Evolutionary conservation across 352 stramenopile genomes (phyloP).

Genomic region (Plasmopara muralis): DNA sequence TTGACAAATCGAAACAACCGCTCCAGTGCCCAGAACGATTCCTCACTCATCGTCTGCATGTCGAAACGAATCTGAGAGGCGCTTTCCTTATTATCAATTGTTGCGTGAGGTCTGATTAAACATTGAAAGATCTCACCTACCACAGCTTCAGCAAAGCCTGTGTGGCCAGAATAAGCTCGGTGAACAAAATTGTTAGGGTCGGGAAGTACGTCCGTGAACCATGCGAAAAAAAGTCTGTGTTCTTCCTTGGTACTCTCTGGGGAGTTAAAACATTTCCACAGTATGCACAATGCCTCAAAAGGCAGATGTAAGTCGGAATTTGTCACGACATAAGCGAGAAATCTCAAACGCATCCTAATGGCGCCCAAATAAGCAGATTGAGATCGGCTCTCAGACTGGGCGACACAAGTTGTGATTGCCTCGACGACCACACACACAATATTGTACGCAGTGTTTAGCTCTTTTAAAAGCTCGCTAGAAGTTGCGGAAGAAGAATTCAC

Average conservation of each 20-base stretch:
- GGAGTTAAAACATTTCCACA: conserved; percentile 55
- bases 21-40: conserved; percentile 54
- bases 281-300: conserved; percentile 45
- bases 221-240: conserved; percentile 64
- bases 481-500: conserved; percentile 28
- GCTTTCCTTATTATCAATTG: conserved; percentile 5
- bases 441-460: conserved; percentile 52
- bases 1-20: conserved; percentile 61
- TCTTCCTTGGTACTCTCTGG: conserved; percentile 29
- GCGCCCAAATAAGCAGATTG: conserved; percentile 11
- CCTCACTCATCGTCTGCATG: conserved; percentile 40
- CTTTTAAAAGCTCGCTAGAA: conserved; percentile 54
- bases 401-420: conserved; percentile 47
- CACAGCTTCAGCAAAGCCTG: conserved; percentile 45
- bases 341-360: conserved; percentile 48
- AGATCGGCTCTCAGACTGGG: conserved; percentile 10
- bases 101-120: conserved; percentile 25
- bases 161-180: conserved; percentile 52
- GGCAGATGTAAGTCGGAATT: conserved; percentile 64
- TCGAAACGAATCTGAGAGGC: conserved; percentile 34
- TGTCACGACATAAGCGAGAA: conserved; percentile 71
- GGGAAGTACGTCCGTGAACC: conserved; percentile 58
- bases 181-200: conserved; percentile 70
- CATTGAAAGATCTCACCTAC: conserved; percentile 45
- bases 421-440: conserved; percentile 54